Percentiles rank a stretch among this genome's conserved stretches.
Conservation (phyloP, 805 yeast species). For the Cyberlindnera nakhonratchasimensis region DNA sequence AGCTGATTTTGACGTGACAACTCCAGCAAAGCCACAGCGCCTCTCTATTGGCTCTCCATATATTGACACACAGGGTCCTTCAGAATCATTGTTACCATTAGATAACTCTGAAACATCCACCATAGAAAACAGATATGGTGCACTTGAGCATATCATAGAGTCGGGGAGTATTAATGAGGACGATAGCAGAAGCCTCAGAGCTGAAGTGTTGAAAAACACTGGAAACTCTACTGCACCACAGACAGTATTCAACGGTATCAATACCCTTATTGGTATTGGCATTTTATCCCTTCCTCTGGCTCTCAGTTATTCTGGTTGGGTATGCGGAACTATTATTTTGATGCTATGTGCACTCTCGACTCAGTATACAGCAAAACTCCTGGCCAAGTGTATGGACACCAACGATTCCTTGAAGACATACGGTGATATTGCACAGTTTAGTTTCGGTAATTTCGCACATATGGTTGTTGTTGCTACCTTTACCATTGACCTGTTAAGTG, state of each 20-base stretch:
- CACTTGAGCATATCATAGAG: slow-evolving; percentile 1
- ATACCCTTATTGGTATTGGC: slow-evolving; percentile 74
- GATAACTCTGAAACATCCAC: not conserved
- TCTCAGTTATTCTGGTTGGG: slow-evolving; percentile 64
- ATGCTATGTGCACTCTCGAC: slow-evolving; percentile 47
- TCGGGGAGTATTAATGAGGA: slow-evolving; percentile 3
- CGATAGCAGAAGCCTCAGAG: slow-evolving; percentile 19
- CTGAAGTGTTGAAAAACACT: slow-evolving; percentile 17
- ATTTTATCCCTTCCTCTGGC: slow-evolving; percentile 72
- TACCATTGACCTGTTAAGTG: slow-evolving; percentile 57
- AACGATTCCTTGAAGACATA: slow-evolving; percentile 45
- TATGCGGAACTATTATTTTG: slow-evolving; percentile 44
- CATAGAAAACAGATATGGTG: slow-evolving; percentile 1
- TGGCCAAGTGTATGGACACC: slow-evolving; percentile 45
- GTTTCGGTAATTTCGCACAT: slow-evolving; percentile 46
- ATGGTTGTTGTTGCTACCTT: slow-evolving; percentile 46
- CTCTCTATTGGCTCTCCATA: slow-evolving; percentile 17
- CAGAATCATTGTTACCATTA: slow-evolving; percentile 12
- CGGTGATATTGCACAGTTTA: slow-evolving; percentile 53
- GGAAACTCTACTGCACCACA: slow-evolving; percentile 64
- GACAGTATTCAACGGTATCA: slow-evolving; percentile 73
- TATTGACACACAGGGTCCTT: slow-evolving; percentile 13
- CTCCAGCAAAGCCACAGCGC: slow-evolving; percentile 17
- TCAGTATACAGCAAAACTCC: slow-evolving; percentile 48
- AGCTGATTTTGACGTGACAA: slow-evolving; percentile 26